phyloP scores from a whole-genome alignment of 2,329 filamentous ascomycete genomes.

The Penicillium sp. region DNA sequence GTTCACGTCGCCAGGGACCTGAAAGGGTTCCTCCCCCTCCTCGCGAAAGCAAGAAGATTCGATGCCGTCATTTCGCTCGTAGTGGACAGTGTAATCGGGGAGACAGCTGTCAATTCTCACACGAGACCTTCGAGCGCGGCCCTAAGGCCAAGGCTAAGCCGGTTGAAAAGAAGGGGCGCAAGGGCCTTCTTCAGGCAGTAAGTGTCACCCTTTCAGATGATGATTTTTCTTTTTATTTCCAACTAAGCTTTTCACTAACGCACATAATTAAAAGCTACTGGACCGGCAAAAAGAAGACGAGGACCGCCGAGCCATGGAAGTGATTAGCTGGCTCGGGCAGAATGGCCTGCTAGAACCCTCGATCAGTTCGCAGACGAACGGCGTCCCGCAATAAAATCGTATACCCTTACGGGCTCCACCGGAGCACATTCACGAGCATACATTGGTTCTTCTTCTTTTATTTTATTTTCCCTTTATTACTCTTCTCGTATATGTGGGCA shows the following conservation, averaged over 20 bases:
- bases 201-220: slow-evolving; percentile 14
- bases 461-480: neutral
- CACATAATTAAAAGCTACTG: slow-evolving; percentile 33
- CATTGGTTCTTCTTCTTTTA: neutral
- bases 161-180: slow-evolving; percentile 32
- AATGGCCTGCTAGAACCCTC: slow-evolving; percentile 37
- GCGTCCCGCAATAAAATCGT: neutral
- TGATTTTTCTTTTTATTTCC: neutral
- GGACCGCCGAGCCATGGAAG: slow-evolving; percentile 41
- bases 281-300: slow-evolving; percentile 45
- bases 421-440: neutral
- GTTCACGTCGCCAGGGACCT: slow-evolving; percentile 41
- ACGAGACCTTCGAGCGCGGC: slow-evolving; percentile 35
- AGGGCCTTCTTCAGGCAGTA: slow-evolving; percentile 46
- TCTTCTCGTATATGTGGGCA: neutral
- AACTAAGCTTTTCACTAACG: slow-evolving; percentile 2
- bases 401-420: neutral
- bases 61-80: slow-evolving; percentile 43
- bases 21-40: slow-evolving; percentile 40
- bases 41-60: slow-evolving; percentile 31
- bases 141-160: slow-evolving; percentile 25
- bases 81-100: slow-evolving; percentile 44
- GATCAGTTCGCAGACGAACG: neutral
- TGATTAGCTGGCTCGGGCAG: slow-evolving; percentile 44
- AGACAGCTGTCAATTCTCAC: slow-evolving; percentile 42